phyloP scores from a whole-genome alignment of 371 early-diverging fungal species.

The Blakeslea trispora region DNA sequence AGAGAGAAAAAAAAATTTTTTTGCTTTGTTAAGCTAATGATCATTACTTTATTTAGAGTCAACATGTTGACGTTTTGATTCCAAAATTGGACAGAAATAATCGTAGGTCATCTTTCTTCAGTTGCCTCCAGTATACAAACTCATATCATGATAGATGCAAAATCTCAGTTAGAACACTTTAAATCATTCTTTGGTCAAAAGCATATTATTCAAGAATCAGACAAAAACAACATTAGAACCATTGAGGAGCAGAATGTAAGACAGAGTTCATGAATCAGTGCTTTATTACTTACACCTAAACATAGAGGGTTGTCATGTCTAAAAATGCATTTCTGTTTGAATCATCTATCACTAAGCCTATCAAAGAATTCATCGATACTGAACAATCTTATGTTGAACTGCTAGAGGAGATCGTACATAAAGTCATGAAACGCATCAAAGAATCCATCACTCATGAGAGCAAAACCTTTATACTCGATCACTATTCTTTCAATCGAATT shows the following conservation, averaged over 20 bases:
- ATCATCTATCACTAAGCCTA: conserved; percentile 8
- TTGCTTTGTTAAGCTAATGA: background rate
- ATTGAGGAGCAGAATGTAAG: conserved; percentile 11
- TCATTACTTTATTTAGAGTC: conserved; percentile 29
- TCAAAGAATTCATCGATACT: conserved; percentile 22
- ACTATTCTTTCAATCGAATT: conserved; percentile 25
- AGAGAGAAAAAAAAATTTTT: conserved; percentile 1
- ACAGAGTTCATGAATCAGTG: background rate
- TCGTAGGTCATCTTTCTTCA: conserved; percentile 9
- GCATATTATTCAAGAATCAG: conserved; percentile 1
- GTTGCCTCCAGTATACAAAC: background rate
- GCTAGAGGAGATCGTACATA: conserved; percentile 21
- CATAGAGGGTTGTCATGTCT: background rate
- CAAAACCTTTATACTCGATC: conserved; percentile 23
- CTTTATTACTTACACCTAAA: background rate
- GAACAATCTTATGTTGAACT: conserved; percentile 26
- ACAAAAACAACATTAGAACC: background rate
- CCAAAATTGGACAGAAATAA: conserved; percentile 11
- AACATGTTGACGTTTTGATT: conserved; percentile 35
- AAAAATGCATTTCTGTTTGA: conserved; percentile 18
- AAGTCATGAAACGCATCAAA: conserved; percentile 22
- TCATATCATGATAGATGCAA: background rate
- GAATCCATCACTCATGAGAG: conserved; percentile 17
- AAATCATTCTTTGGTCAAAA: conserved; percentile 25
- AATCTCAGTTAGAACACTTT: conserved; percentile 19